phyloP scores from a whole-genome alignment of 495 filamentous ascomycete species.

The Xylaria flabelliformis region DNA sequence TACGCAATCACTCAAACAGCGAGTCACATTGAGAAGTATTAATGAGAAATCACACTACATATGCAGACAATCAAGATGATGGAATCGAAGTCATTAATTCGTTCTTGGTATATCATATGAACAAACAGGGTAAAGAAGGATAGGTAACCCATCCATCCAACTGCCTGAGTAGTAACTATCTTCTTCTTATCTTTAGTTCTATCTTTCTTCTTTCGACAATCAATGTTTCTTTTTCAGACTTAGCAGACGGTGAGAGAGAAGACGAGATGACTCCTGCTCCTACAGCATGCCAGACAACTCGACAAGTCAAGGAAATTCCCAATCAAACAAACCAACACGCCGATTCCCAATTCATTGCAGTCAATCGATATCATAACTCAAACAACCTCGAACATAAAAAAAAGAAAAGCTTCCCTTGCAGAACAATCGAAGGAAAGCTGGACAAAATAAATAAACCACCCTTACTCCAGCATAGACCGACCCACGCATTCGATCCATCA shows the following conservation, averaged over 20 bases:
- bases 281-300: not conserved
- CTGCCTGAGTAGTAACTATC: not conserved
- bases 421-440: not conserved
- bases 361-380: not conserved
- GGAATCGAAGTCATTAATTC: constrained; percentile 20
- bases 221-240: not conserved
- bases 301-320: not conserved
- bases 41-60: not conserved
- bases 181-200: not conserved
- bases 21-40: not conserved
- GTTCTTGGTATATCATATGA: constrained; percentile 21
- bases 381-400: not conserved
- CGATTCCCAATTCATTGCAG: not conserved
- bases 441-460: constrained; percentile 13
- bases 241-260: not conserved
- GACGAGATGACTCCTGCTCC: not conserved
- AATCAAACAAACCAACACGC: not conserved
- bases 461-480: constrained; percentile 1
- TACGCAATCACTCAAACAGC: constrained; percentile 10
- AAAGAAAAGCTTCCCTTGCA: not conserved
- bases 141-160: not conserved
- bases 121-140: constrained; percentile 3
- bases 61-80: not conserved
- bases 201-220: not conserved
- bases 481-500: not conserved